Conservation (phyloP, 176 grass and related monocot genomes). For the Musa acuminata region DNA sequence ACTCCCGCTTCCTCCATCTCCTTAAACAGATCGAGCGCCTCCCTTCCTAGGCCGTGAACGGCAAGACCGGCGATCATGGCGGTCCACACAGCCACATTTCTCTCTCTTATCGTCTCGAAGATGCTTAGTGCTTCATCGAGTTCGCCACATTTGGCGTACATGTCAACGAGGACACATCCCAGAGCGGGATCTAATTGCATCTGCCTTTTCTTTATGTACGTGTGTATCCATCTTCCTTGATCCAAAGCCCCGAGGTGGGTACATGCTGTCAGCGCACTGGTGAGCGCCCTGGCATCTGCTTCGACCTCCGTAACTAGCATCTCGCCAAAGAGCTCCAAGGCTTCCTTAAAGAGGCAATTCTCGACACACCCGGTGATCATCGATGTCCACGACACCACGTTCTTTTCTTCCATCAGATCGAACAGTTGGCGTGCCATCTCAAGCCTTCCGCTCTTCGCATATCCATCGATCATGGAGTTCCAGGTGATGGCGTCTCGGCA, state of each 20-base stretch:
- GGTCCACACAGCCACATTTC: constrained; percentile 15
- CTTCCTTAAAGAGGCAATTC: constrained; percentile 9
- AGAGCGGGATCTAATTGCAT: constrained; percentile 3
- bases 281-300: background rate
- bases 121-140: background rate
- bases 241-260: constrained; percentile 16
- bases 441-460: background rate
- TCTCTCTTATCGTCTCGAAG: background rate
- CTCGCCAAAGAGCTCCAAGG: constrained; percentile 9
- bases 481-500: constrained; percentile 4
- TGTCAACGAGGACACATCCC: constrained; percentile 8
- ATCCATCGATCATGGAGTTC: constrained; percentile 20
- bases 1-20: constrained; percentile 5
- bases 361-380: constrained; percentile 16
- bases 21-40: constrained; percentile 5
- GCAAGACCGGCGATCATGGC: constrained; percentile 20
- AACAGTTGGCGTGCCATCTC: constrained; percentile 6
- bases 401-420: constrained; percentile 8
- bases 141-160: constrained; percentile 18
- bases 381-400: constrained; percentile 15
- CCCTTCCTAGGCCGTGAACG: constrained; percentile 3
- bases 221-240: constrained; percentile 18
- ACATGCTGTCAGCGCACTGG: constrained; percentile 8
- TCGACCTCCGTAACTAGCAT: constrained; percentile 4
- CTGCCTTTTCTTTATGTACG: background rate